Evolutionary conservation across 2,329 filamentous ascomycete genomes (phyloP).

Genomic region (Fusarium fracticaudum): DNA sequence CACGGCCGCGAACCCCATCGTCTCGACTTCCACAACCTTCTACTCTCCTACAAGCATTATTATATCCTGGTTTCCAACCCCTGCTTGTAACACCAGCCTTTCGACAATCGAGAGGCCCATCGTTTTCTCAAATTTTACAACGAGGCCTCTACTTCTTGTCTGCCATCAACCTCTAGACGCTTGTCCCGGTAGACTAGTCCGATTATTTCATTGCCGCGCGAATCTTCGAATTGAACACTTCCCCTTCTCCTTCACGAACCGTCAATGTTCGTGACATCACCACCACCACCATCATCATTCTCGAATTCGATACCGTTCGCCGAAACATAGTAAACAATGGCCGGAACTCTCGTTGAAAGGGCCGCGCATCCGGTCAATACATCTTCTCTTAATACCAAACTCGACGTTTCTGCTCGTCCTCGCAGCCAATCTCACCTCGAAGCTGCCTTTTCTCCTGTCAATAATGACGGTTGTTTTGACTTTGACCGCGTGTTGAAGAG

Average conservation of each 20-base stretch:
- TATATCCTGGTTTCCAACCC: conserved; percentile 32
- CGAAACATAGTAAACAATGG: conserved; percentile 33
- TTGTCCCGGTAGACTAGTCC: not conserved
- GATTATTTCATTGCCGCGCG: not conserved
- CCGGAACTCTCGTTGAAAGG: conserved; percentile 39
- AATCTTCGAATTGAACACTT: not conserved
- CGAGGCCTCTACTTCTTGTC: conserved; percentile 11
- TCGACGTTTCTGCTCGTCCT: conserved; percentile 32
- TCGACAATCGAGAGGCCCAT: conserved; percentile 26
- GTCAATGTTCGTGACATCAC: conserved; percentile 34
- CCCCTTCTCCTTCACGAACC: conserved; percentile 3
- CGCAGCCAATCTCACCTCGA: conserved; percentile 57
- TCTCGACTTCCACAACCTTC: conserved; percentile 19
- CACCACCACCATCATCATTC: conserved; percentile 4
- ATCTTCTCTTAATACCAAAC: conserved; percentile 22
- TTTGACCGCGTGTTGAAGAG: conserved; percentile 94
- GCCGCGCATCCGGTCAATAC: conserved; percentile 14
- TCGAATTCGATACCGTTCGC: conserved; percentile 7
- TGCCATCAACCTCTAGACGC: not conserved
- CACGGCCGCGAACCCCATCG: conserved; percentile 2
- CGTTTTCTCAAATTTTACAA: conserved; percentile 19
- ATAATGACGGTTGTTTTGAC: conserved; percentile 94
- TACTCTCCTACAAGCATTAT: conserved; percentile 20
- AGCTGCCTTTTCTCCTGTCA: conserved; percentile 82
- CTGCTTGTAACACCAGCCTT: conserved; percentile 36